Conservation (phyloP, 228 moss, liverwort and hornwort species). For the Sphagnum fallax region DNA sequence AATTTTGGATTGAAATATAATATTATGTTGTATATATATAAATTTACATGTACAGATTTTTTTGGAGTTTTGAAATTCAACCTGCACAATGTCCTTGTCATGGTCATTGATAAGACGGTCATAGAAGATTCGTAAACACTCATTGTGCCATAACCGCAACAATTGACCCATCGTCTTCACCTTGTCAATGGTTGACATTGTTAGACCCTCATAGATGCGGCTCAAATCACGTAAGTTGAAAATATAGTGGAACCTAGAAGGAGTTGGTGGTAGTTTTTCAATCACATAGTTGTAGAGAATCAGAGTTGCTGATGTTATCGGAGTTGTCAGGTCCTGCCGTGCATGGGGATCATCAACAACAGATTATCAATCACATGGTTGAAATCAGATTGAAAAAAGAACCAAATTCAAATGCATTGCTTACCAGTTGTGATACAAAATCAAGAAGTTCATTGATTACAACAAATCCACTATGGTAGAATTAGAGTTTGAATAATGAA, state of each 20-base stretch:
- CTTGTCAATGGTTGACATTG: constrained; percentile 65
- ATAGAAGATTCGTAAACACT: constrained; percentile 66
- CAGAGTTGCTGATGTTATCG: constrained; percentile 57
- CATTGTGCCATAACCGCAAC: constrained; percentile 79
- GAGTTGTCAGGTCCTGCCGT: constrained; percentile 34
- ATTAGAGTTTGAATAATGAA: no score
- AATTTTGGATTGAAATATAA: no score
- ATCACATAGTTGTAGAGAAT: constrained; percentile 64
- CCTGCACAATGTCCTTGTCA: constrained; percentile 68
- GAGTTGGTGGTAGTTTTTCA: constrained; percentile 82
- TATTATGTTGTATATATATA: no score
- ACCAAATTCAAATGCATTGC: no score
- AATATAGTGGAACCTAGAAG: constrained; percentile 84
- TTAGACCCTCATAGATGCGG: constrained; percentile 79
- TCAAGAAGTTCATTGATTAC: no score
- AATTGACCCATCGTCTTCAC: constrained; percentile 56
- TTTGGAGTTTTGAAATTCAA: constrained; percentile 10
- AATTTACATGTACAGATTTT: no score
- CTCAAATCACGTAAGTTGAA: constrained; percentile 86
- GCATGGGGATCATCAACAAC: neutral
- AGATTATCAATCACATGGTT: no score
- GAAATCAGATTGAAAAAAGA: no score
- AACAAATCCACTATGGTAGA: no score
- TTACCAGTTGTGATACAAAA: no score
- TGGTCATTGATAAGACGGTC: constrained; percentile 69